Evolutionary conservation across 1,284 basidiomycete species (phyloP).

Genomic region (Trichosporon sp.): DNA sequence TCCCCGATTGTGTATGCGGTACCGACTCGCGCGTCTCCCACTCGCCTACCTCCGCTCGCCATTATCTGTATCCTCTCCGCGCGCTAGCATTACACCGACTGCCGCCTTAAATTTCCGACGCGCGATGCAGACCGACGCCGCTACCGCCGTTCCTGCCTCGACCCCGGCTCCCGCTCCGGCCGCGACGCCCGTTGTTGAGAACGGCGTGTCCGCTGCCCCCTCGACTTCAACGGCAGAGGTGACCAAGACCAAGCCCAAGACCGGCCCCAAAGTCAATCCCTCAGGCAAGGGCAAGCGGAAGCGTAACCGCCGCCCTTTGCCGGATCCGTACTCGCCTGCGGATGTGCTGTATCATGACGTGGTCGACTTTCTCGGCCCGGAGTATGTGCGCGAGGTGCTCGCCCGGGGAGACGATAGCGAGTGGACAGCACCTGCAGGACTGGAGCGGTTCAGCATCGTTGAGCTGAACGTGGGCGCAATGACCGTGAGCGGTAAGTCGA

Average conservation of each 20-base stretch:
- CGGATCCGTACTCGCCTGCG: slow-evolving; percentile 63
- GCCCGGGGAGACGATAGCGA: slow-evolving; percentile 55
- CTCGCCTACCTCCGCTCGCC: not conserved
- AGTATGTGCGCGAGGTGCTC: slow-evolving; percentile 55
- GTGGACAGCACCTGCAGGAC: slow-evolving; percentile 49
- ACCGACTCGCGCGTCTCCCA: not conserved
- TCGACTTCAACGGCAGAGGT: not conserved
- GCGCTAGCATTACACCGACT: not conserved
- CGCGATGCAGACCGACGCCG: not conserved
- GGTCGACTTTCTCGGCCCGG: slow-evolving; percentile 59
- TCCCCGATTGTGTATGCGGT: not conserved
- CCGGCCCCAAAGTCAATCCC: not conserved
- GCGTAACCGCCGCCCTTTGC: slow-evolving; percentile 42
- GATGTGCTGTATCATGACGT: slow-evolving; percentile 73
- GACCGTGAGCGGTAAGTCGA: slow-evolving; percentile 24
- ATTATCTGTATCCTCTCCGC: not conserved
- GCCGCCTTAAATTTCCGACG: not conserved
- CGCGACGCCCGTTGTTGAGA: not conserved
- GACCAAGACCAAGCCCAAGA: slow-evolving; percentile 2
- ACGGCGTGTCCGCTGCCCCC: not conserved
- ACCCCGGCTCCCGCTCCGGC: not conserved
- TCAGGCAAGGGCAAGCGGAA: slow-evolving; percentile 23
- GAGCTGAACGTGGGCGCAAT: slow-evolving; percentile 57
- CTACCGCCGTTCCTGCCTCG: not conserved
- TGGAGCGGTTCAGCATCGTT: slow-evolving; percentile 58